Evolutionary conservation across 768 basidiomycete species (phyloP).

Genomic region (Calocybe gangraenosa): DNA sequence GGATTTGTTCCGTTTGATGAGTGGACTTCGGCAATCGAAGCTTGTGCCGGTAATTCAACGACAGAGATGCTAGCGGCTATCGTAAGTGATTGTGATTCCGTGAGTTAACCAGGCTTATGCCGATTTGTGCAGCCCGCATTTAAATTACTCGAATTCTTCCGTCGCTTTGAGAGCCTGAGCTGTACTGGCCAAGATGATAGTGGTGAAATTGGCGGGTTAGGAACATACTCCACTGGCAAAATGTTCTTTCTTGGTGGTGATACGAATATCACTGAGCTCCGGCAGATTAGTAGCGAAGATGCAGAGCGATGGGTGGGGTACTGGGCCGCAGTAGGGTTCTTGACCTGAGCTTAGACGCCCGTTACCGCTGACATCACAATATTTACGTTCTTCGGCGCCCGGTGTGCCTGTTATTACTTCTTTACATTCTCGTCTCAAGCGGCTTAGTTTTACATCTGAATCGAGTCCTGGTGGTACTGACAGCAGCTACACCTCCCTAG

Average conservation of each 20-base stretch:
- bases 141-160: slow-evolving; percentile 16
- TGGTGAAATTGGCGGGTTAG: not conserved
- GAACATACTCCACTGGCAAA: not conserved
- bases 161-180: slow-evolving; percentile 1
- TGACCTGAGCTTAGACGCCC: not conserved
- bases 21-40: slow-evolving; percentile 13
- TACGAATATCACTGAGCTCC: too few relatives aligned
- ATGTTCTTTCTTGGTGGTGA: too few relatives aligned
- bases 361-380: not conserved
- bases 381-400: not conserved
- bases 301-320: slow-evolving; percentile 1
- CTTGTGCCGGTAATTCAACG: slow-evolving; percentile 4
- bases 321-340: slow-evolving; percentile 1
- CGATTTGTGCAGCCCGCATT: slow-evolving; percentile 8
- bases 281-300: slow-evolving; percentile 1
- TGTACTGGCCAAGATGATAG: not conserved
- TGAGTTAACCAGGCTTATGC: not conserved
- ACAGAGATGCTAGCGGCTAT: slow-evolving; percentile 9
- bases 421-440: not conserved
- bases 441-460: not conserved
- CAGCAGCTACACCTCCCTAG: too few relatives aligned
- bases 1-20: slow-evolving; percentile 10
- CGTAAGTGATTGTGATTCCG: slow-evolving; percentile 6
- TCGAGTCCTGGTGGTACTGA: not conserved
- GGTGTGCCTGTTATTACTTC: not conserved